Evolutionary conservation across 2,329 filamentous ascomycete genomes (phyloP).

Genomic region (Fusarium coffeatum): DNA sequence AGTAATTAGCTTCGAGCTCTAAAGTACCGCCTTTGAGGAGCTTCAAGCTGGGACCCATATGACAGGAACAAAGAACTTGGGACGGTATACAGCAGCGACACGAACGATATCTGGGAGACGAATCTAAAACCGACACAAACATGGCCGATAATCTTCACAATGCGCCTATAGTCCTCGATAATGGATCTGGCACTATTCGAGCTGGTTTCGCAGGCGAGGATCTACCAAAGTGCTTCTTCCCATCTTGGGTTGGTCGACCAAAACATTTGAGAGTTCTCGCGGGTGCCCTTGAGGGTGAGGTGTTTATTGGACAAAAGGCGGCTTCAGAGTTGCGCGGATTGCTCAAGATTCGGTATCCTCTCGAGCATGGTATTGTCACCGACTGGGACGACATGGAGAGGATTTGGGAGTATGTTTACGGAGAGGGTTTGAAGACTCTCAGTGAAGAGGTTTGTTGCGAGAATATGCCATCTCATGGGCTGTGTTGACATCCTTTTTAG

Average conservation of each 20-base stretch:
- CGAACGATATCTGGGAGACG: slow-evolving; percentile 14
- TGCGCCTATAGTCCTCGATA: slow-evolving; percentile 98
- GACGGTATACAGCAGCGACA: slow-evolving; percentile 29
- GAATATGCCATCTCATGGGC: not conserved
- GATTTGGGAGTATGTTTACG: slow-evolving; percentile 99
- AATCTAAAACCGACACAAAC: slow-evolving; percentile 19
- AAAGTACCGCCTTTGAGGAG: slow-evolving; percentile 27
- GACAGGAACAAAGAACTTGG: slow-evolving; percentile 36
- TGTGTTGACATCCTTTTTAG: slow-evolving; percentile 55
- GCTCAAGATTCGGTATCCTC: slow-evolving; percentile 93
- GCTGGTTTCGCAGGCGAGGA: slow-evolving; percentile 98
- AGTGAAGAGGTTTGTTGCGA: slow-evolving; percentile 83
- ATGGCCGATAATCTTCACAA: slow-evolving; percentile 84
- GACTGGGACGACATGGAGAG: slow-evolving; percentile 99
- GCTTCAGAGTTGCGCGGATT: slow-evolving; percentile 91
- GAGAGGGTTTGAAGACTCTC: slow-evolving; percentile 93
- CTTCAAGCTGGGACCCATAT: slow-evolving; percentile 35
- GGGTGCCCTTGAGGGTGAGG: slow-evolving; percentile 95
- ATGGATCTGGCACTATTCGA: slow-evolving; percentile 96
- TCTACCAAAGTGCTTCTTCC: slow-evolving; percentile 95
- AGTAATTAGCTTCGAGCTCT: slow-evolving; percentile 38
- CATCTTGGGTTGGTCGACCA: slow-evolving; percentile 94
- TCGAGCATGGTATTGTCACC: slow-evolving; percentile 98
- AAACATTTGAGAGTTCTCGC: slow-evolving; percentile 96
- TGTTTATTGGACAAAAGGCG: slow-evolving; percentile 91